phyloP scores from a whole-genome alignment of 108 stramenopile species.

The Pseudonitzschia pungens region DNA sequence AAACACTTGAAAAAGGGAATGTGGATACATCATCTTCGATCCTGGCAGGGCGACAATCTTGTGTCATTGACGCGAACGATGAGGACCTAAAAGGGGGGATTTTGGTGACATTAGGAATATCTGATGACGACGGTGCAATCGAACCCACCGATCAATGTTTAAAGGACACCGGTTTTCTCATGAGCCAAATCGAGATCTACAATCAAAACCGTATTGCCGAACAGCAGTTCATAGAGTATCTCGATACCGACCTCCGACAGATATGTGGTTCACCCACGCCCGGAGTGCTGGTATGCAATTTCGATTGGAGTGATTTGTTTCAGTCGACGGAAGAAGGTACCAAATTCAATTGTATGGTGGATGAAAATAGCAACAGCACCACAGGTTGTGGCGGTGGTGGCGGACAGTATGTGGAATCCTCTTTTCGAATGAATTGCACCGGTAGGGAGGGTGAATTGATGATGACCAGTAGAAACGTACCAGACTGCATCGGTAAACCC shows the following conservation, averaged over 20 bases:
- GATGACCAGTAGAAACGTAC: not conserved
- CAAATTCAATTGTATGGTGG: not conserved
- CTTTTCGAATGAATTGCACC: not conserved
- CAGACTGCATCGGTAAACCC: not conserved
- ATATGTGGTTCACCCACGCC: not conserved
- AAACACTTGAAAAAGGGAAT: not conserved
- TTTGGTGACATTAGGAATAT: not conserved
- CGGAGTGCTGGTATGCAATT: not conserved
- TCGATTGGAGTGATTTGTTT: slow-evolving; percentile 1
- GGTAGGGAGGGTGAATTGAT: not conserved
- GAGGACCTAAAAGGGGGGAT: not conserved
- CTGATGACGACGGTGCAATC: not conserved
- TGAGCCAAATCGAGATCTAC: not conserved
- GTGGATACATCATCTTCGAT: not conserved
- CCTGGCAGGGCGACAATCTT: not conserved
- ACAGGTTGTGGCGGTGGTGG: not conserved
- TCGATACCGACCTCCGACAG: not conserved
- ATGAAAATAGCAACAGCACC: not conserved
- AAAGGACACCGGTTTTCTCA: not conserved
- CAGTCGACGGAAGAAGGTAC: not conserved
- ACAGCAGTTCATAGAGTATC: not conserved
- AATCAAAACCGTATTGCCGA: not conserved
- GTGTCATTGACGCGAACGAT: not conserved
- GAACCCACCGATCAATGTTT: not conserved
- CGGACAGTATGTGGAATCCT: not conserved